phyloP scores from a whole-genome alignment of 2,329 filamentous ascomycete species.

The Cladophialophora bantiana region DNA sequence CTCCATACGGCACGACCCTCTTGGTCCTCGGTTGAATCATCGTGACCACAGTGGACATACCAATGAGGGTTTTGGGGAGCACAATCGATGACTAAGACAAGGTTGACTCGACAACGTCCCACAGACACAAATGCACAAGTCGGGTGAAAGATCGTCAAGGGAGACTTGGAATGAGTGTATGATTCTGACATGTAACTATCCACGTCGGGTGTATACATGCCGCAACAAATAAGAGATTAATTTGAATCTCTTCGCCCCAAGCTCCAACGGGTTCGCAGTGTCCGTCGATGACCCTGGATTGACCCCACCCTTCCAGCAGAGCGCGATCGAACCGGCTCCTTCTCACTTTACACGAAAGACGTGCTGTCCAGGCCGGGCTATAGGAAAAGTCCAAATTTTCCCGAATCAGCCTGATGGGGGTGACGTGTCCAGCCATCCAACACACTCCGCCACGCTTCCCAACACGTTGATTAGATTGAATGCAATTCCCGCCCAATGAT shows the following conservation, averaged over 20 bases:
- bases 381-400: not conserved
- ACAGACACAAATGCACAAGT: not conserved
- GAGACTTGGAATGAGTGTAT: not conserved
- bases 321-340: not conserved
- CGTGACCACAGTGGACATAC: not conserved
- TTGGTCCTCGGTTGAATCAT: conserved; percentile 7
- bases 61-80: not conserved
- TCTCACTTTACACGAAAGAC: not conserved
- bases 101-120: not conserved
- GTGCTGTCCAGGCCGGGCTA: not conserved
- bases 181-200: not conserved
- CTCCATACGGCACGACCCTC: not conserved
- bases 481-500: conserved; percentile 19
- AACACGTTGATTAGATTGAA: conserved; percentile 4
- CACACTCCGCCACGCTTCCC: conserved; percentile 5
- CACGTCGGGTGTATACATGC: conserved; percentile 2
- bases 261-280: conserved; percentile 23
- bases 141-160: not conserved
- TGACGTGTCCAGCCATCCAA: conserved; percentile 7
- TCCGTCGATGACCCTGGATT: conserved; percentile 18
- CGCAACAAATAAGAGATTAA: not conserved
- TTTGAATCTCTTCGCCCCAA: conserved; percentile 2
- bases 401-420: not conserved
- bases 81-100: not conserved
- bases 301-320: conserved; percentile 6